Base-by-base conservation (phyloP, 164 flowering plant genomes). In the Vitis amurensis region DNA sequence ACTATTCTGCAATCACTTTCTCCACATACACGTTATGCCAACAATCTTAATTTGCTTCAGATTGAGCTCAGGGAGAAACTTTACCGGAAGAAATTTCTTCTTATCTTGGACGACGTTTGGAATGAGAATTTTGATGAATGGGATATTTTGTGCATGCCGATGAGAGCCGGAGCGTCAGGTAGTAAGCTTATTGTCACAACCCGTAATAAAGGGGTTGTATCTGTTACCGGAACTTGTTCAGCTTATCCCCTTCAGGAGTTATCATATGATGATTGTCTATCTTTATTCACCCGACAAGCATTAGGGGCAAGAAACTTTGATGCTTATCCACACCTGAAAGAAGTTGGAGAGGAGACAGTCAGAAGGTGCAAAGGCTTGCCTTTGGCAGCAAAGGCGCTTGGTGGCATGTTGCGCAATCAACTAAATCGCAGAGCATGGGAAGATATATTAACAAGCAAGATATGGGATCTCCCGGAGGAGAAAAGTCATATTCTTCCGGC, bases 101-200 rank as follows among this genome's bases (percentile, higher is more conserved):
- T 76, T 17, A 77, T 79, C 14, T 16, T 76, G 3, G 82, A 79
- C 71, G 82, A 76, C 67, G 58, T 76, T 4, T 79, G 82, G 79
- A 57, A 48, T 29, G 62, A 61, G 16, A 27, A 61, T 12, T 53
- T 61, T 44, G 49, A 61, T 19, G 19, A 59, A 2, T 72, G 75
- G 75, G 15, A 27, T 0, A 2, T 8, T 0, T 19, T 72, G 31
- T 19, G 17, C 1, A 9, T 11, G 2, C 70, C 70, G 11, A 44
- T 72, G 0, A 7, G 6, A 15, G 48, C 27, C 0, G 70, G 66
- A 0, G 52, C 44, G 0, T 51, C 12, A 16, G 70, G 66, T 29
- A 66, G 75, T 16, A 72, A 52, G 13, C 37, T 71, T 1, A 8
- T 65, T 2, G 56, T 65, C 19, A 71, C 74, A 65, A 71, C 69